A percentile compares a stretch with the other conserved stretches of the same genome.
These are phyloP conservation scores for Solanum paucissectum DNA, from an alignment of 257 asterid species.

Conservation along the genomic window DNA sequence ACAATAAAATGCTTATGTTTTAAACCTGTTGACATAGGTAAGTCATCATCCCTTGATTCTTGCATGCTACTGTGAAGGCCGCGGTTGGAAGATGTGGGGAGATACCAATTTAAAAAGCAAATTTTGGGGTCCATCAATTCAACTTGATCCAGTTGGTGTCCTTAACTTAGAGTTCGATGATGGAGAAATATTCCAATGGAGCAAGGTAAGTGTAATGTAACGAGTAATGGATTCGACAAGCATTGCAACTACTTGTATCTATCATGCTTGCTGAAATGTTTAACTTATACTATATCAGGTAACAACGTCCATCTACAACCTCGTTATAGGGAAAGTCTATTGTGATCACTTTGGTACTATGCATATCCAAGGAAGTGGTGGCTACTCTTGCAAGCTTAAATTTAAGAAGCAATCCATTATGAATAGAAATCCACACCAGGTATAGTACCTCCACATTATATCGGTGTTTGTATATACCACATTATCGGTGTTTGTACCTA, in stretches of 20 bases:
- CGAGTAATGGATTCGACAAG: neutral
- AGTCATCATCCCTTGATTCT: slow-evolving; percentile 18
- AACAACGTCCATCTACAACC: slow-evolving; percentile 14
- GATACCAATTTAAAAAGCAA: slow-evolving; percentile 9
- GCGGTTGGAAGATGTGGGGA: slow-evolving; percentile 15
- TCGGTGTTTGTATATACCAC: neutral
- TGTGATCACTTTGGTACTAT: slow-evolving; percentile 17
- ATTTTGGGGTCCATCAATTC: slow-evolving; percentile 23
- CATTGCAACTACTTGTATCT: neutral
- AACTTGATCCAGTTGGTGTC: slow-evolving; percentile 15
- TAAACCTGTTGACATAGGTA: slow-evolving; percentile 4
- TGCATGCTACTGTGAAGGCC: slow-evolving; percentile 15
- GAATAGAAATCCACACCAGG: slow-evolving; percentile 12
- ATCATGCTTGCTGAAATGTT: neutral
- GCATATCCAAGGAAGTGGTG: slow-evolving; percentile 10
- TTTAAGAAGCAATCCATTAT: slow-evolving; percentile 13
- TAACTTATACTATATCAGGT: slow-evolving; percentile 1
- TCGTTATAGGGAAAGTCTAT: slow-evolving; percentile 9
- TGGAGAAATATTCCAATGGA: slow-evolving; percentile 15
- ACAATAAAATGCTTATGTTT: neutral
- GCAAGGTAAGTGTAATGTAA: neutral
- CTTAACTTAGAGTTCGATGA: slow-evolving; percentile 17
- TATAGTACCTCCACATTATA: neutral
- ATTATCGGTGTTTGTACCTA: neutral
- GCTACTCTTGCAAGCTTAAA: slow-evolving; percentile 11